Base-by-base conservation (phyloP, 306 rosid genomes). In the Glycine latifolia region DNA sequence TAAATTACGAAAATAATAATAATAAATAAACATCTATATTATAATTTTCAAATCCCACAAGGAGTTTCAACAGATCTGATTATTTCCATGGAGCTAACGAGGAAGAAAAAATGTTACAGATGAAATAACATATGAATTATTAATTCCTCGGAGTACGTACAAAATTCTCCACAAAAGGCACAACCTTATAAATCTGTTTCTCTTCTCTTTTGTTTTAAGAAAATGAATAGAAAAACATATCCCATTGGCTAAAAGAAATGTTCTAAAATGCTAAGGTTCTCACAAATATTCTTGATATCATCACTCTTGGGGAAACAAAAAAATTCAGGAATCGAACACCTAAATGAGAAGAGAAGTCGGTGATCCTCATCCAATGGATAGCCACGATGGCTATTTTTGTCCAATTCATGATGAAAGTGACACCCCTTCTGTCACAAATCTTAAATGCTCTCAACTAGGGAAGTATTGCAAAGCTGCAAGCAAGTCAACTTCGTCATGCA, bases 401-500 rank as follows among this genome's bases (percentile, higher is more conserved):
- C 68, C 76, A 58, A 69, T 71, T 79, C 12, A 56, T 46, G 33
- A 58, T 7, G 77, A 67, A 70, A 56, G 77, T 43, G 69, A 79
- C 69, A 68, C 70, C 16, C 46, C 6, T 10, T 56, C 35, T 44
- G 47, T 53, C 46, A 26, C 60, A 44, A 46, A 20, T 15, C 69
- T 67, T 55, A 26, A 60, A 53, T 56, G 54, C 20, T 67, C 48
- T 53, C 11, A 39, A n/a, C 58, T 43, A 3, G 15, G 16, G 5
- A 68, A 41, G 12, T 55, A 43, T 13, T 8, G n/a, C 69, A 37
- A 37, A 37, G 41, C 5, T 37, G 41, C 41, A 55, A 53, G 44
- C 2, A 11, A 80, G 84, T 71, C 79, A 80, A 80, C 66, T 50
- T 72, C 3, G 9, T 62, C 66, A 63, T 50, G 66, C 67, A 60